Conservation (phyloP, 2,329 filamentous ascomycete genomes). For the Ambrosiella cleistominuta region DNA sequence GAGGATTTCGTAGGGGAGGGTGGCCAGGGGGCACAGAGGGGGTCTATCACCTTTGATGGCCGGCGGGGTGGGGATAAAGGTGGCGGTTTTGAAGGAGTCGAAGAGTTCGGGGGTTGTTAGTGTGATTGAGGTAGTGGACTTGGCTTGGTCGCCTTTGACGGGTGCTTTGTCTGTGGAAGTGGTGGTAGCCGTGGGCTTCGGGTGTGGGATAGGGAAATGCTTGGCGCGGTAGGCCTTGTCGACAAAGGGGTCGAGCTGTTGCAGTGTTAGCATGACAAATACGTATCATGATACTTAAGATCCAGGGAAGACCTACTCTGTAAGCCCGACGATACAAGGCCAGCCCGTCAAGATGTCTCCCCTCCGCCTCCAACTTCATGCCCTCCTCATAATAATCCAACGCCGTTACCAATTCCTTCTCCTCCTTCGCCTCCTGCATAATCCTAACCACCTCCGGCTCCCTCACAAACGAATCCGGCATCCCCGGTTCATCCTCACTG, state of each 20-base stretch:
- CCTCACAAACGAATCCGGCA: too few relatives aligned
- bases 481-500: slow-evolving; percentile 9
- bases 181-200: neutral
- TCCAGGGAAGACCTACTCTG: slow-evolving; percentile 34
- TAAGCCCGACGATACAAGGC: slow-evolving; percentile 81
- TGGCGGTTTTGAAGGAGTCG: slow-evolving; percentile 51
- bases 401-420: slow-evolving; percentile 48
- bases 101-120: slow-evolving; percentile 52
- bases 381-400: slow-evolving; percentile 86
- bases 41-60: slow-evolving; percentile 51
- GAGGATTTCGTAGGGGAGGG: slow-evolving; percentile 68
- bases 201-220: slow-evolving; percentile 47
- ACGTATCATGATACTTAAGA: neutral
- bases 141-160: slow-evolving; percentile 24
- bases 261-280: slow-evolving; percentile 12
- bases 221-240: slow-evolving; percentile 81
- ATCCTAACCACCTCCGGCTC: neutral
- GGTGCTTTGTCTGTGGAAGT: slow-evolving; percentile 15
- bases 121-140: slow-evolving; percentile 14
- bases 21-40: slow-evolving; percentile 65
- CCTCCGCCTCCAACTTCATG: slow-evolving; percentile 71
- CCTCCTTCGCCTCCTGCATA: neutral
- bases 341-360: slow-evolving; percentile 76
- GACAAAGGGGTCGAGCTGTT: slow-evolving; percentile 63
- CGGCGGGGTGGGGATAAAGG: slow-evolving; percentile 50